A percentile compares a stretch with the other conserved stretches of the same genome.
phyloP scores from a whole-genome alignment of 2,329 filamentous ascomycete species.

The Trichoderma sp. region DNA sequence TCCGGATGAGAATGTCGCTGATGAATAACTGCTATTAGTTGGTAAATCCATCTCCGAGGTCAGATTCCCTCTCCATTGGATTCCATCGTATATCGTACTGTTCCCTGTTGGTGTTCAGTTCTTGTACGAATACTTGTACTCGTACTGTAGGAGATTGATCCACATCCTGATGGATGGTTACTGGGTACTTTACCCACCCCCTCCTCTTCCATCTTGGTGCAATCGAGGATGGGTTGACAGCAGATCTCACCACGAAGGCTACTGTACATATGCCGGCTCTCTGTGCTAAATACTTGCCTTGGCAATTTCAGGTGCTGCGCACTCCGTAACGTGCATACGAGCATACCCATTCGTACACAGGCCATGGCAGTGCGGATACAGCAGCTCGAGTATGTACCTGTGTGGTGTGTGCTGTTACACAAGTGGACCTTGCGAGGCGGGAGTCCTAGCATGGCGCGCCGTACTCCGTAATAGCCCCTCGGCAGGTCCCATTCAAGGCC shows the following conservation, averaged over 20 bases:
- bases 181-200: neutral
- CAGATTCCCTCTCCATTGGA: neutral
- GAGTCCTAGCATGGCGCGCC: constrained; percentile 24
- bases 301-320: neutral
- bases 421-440: constrained; percentile 24
- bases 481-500: constrained; percentile 23
- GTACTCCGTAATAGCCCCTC: constrained; percentile 21
- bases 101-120: neutral
- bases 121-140: neutral
- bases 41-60: neutral
- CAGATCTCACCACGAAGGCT: constrained; percentile 18
- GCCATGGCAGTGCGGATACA: neutral
- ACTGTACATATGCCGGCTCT: neutral
- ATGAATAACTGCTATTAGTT: constrained; percentile 9
- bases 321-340: neutral
- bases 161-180: neutral
- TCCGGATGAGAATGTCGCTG: neutral
- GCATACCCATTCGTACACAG: neutral
- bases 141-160: neutral
- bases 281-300: neutral
- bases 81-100: neutral
- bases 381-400: neutral
- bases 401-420: neutral
- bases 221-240: constrained; percentile 10
- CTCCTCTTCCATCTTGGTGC: neutral